phyloP scores from a whole-genome alignment of 1,139 yeast genomes.

The Kodamaea alishanica region DNA sequence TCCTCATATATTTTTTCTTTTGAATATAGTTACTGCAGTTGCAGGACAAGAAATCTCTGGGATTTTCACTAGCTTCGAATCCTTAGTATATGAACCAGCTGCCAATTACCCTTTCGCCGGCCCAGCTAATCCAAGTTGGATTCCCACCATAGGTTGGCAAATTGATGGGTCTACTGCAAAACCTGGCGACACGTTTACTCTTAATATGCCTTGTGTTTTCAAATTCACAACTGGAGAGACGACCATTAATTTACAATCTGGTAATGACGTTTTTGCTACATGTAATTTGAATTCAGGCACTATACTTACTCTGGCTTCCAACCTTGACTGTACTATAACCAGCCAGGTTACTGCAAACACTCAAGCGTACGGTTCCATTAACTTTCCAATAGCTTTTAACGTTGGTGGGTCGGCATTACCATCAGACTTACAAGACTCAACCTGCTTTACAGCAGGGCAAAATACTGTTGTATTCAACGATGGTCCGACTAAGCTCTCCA shows the following conservation, averaged over 20 bases:
- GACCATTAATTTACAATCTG: constrained; percentile 5
- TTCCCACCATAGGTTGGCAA: constrained; percentile 2
- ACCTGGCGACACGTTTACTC: constrained; percentile 24
- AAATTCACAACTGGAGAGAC: constrained; percentile 19
- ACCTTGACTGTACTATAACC: constrained; percentile 24
- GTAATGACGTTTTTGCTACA: constrained; percentile 12
- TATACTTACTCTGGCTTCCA: constrained; percentile 21
- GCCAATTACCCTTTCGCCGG: constrained; percentile 5
- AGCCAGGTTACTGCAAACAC: constrained; percentile 11
- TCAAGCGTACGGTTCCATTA: constrained; percentile 20
- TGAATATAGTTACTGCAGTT: neutral
- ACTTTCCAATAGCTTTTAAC: constrained; percentile 25
- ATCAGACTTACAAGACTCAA: constrained; percentile 18
- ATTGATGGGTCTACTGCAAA: neutral
- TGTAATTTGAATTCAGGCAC: constrained; percentile 26
- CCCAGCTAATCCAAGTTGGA: constrained; percentile 7
- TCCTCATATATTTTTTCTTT: too few species aligned
- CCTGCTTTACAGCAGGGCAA: constrained; percentile 17
- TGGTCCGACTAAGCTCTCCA: constrained; percentile 19
- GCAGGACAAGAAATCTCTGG: constrained; percentile 14
- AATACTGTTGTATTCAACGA: constrained; percentile 24
- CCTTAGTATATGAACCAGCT: constrained; percentile 10
- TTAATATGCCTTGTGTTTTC: constrained; percentile 27
- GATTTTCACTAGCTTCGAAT: constrained; percentile 17
- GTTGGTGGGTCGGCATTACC: constrained; percentile 18